Evolutionary conservation across 805 yeast species (phyloP).

Genomic region (Geotrichum ghanense): DNA sequence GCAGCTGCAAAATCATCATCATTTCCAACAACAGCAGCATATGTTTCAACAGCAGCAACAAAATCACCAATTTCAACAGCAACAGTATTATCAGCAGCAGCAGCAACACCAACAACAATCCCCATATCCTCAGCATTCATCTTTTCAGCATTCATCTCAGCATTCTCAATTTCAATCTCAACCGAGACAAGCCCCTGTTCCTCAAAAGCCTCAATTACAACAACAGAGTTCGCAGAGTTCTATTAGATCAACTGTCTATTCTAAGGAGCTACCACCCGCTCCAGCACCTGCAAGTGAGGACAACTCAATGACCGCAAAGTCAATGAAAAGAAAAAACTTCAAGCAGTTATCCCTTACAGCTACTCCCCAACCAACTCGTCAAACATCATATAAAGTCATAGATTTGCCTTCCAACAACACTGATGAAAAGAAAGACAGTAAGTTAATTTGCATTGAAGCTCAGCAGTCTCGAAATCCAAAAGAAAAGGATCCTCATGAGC

Average conservation of each 20-base stretch:
- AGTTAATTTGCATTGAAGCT: constrained; percentile 5
- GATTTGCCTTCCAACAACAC: constrained; percentile 1
- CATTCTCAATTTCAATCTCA: neutral
- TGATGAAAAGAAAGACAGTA: constrained; percentile 2
- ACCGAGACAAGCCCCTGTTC: neutral
- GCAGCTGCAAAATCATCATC: neutral
- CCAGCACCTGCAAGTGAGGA: neutral
- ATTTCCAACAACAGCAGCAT: constrained; percentile 1
- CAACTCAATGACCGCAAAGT: constrained; percentile 20
- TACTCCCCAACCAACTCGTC: constrained; percentile 6
- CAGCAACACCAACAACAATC: neutral
- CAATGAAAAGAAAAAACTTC: constrained; percentile 46
- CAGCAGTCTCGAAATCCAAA: constrained; percentile 22
- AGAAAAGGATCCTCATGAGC: constrained; percentile 7
- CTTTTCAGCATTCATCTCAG: constrained; percentile 2
- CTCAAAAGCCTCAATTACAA: neutral
- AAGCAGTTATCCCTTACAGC: constrained; percentile 39
- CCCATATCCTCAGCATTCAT: neutral
- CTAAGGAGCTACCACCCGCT: constrained; percentile 1
- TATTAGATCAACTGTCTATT: neutral
- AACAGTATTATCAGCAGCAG: neutral
- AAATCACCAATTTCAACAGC: neutral
- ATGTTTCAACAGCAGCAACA: neutral
- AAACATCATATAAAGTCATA: neutral
- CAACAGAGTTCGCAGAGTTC: neutral